Conservation (phyloP, 2,329 filamentous ascomycete species). For the Exserohilum rostratum region DNA sequence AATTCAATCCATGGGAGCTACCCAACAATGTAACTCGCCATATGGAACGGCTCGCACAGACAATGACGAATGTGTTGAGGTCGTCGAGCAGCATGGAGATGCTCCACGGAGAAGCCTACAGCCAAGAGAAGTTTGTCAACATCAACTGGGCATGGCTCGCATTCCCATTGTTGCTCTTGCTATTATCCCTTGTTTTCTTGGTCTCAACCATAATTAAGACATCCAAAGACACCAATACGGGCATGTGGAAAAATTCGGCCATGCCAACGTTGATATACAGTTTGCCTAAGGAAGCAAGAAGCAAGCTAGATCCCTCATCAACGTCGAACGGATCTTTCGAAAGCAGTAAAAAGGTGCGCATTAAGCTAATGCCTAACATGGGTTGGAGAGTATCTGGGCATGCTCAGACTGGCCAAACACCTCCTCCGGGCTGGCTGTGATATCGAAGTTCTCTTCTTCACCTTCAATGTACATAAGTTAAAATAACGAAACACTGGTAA, state of each 20-base stretch:
- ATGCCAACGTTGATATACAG: not conserved
- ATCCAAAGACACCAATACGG: not conserved
- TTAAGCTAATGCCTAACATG: not conserved
- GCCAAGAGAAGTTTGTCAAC: slow-evolving; percentile 11
- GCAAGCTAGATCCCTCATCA: not conserved
- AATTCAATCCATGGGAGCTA: slow-evolving; percentile 18
- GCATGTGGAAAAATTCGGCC: not conserved
- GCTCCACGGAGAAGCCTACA: slow-evolving; percentile 17
- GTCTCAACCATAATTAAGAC: slow-evolving; percentile 20
- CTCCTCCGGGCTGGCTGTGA: not conserved
- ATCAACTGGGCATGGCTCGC: slow-evolving; percentile 35
- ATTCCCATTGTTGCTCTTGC: slow-evolving; percentile 29
- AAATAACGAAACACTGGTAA: too few species aligned
- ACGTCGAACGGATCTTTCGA: not conserved
- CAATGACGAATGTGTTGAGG: slow-evolving; percentile 29
- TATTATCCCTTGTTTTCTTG: slow-evolving; percentile 31
- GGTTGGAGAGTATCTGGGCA: not conserved
- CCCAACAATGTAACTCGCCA: slow-evolving; percentile 30
- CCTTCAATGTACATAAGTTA: not conserved
- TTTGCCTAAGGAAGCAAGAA: not conserved
- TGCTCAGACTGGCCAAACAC: not conserved
- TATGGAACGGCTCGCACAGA: slow-evolving; percentile 24
- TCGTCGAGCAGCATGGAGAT: slow-evolving; percentile 15
- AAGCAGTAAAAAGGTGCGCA: not conserved
- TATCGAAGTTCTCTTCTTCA: not conserved